Percentiles rank a stretch among this genome's conserved stretches.
These are phyloP conservation scores for Botrytis aclada DNA, from an alignment of 2,329 filamentous ascomycete species.

Conservation along the genomic window DNA sequence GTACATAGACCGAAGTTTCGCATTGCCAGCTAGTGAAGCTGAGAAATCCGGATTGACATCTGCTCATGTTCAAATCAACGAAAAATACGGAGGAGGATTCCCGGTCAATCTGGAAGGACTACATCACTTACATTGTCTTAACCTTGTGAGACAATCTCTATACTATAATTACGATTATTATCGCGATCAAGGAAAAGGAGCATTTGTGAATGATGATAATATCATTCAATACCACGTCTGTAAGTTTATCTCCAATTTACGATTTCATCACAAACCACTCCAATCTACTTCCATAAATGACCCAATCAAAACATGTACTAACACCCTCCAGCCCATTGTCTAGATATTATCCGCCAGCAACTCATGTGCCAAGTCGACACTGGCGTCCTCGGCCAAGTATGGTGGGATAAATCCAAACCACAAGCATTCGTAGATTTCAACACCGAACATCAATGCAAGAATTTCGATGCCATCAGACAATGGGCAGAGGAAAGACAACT, in stretches of 20 bases:
- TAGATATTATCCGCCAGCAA: constrained; percentile 54
- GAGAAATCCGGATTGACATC: constrained; percentile 43
- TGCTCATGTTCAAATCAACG: constrained; percentile 50
- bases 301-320: not conserved
- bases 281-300: not conserved
- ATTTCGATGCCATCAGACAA: constrained; percentile 49
- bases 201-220: constrained; percentile 49
- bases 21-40: constrained; percentile 43
- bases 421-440: constrained; percentile 52
- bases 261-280: not conserved
- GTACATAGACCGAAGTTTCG: constrained; percentile 36
- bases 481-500: constrained; percentile 52
- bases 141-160: constrained; percentile 50
- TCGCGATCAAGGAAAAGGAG: constrained; percentile 42
- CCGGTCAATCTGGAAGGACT: constrained; percentile 48
- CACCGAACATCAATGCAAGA: constrained; percentile 50
- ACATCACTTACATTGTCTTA: constrained; percentile 51
- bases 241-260: constrained; percentile 37
- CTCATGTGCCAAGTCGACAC: constrained; percentile 54
- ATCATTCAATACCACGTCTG: constrained; percentile 50
- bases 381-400: constrained; percentile 53
- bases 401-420: constrained; percentile 46
- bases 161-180: constrained; percentile 55
- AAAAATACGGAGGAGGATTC: constrained; percentile 52
- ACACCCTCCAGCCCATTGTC: constrained; percentile 46